Conservation (phyloP, 2,329 filamentous ascomycete genomes). For the Aaosphaeria pasadenensis region DNA sequence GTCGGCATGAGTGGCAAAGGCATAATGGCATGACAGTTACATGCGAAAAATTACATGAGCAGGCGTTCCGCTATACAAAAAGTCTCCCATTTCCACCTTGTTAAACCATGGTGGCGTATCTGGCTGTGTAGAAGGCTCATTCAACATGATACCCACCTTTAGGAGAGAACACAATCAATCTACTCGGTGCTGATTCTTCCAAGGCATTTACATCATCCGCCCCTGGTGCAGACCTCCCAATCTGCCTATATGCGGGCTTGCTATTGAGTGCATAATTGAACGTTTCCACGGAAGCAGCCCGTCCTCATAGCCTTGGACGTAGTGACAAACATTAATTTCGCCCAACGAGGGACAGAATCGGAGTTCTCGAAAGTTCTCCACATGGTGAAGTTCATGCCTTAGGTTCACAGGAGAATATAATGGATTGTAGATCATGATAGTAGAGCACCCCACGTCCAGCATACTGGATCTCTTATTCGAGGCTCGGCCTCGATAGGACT, state of each 20-base stretch:
- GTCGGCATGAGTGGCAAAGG: slow-evolving; percentile 16
- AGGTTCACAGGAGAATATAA: too few species aligned
- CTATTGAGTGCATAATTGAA: slow-evolving; percentile 15
- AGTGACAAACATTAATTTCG: slow-evolving; percentile 1
- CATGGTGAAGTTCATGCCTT: not conserved
- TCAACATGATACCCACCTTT: slow-evolving; percentile 24
- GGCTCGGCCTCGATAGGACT: too few species aligned
- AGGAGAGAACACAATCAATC: slow-evolving; percentile 12
- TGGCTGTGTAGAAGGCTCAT: slow-evolving; percentile 11
- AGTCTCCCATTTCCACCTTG: slow-evolving; percentile 1
- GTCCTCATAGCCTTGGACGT: not conserved
- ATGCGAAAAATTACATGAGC: slow-evolving; percentile 6
- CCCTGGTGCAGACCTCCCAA: not conserved
- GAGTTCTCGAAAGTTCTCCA: slow-evolving; percentile 17
- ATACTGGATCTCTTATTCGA: too few species aligned
- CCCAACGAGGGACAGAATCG: not conserved
- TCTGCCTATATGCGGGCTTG: slow-evolving; percentile 10
- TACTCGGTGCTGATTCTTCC: slow-evolving; percentile 7
- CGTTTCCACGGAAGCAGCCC: slow-evolving; percentile 15
- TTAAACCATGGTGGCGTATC: slow-evolving; percentile 6
- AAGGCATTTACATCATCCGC: not conserved
- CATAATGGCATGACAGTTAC: slow-evolving; percentile 12
- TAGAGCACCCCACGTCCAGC: too few species aligned
- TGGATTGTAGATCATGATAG: too few species aligned
- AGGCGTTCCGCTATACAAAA: slow-evolving; percentile 9